Conservation (phyloP, 1,139 yeast species). For the Kodamaea sp. region DNA sequence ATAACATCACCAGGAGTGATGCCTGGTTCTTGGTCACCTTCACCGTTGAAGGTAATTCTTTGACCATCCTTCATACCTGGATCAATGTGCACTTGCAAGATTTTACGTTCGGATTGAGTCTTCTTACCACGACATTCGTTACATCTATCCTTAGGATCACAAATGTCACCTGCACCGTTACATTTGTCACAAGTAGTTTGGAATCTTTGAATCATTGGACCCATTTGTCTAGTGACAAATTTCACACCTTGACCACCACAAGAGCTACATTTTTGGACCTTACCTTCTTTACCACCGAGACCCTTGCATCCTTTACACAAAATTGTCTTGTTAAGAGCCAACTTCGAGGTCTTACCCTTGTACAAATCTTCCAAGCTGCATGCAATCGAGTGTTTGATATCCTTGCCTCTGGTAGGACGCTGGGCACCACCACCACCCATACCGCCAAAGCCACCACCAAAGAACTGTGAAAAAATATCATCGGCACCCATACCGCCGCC, state of each 20-base stretch:
- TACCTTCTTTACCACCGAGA: slow-evolving; percentile 91
- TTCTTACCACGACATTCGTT: slow-evolving; percentile 85
- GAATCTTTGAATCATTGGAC: slow-evolving; percentile 97
- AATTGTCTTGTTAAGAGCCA: slow-evolving; percentile 89
- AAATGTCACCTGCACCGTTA: slow-evolving; percentile 87
- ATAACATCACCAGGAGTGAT: slow-evolving; percentile 95
- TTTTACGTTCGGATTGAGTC: slow-evolving; percentile 83
- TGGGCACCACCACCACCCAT: slow-evolving; percentile 58
- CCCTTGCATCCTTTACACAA: slow-evolving; percentile 89
- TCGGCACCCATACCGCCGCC: slow-evolving; percentile 78
- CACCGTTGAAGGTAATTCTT: slow-evolving; percentile 85
- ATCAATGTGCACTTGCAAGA: slow-evolving; percentile 89
- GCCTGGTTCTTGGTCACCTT: slow-evolving; percentile 97
- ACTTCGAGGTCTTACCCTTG: slow-evolving; percentile 92
- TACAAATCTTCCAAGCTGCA: slow-evolving; percentile 90
- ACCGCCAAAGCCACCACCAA: slow-evolving; percentile 68
- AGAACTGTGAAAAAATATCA: slow-evolving; percentile 90
- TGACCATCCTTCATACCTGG: slow-evolving; percentile 98
- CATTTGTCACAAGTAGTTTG: slow-evolving; percentile 93
- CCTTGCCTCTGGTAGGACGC: slow-evolving; percentile 88
- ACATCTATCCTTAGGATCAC: slow-evolving; percentile 88
- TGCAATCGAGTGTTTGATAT: slow-evolving; percentile 81
- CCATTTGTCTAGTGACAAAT: slow-evolving; percentile 97
- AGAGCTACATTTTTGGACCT: slow-evolving; percentile 79
- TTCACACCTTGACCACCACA: slow-evolving; percentile 92